Base-by-base conservation (phyloP, 805 yeast genomes). In the Candida montana region DNA sequence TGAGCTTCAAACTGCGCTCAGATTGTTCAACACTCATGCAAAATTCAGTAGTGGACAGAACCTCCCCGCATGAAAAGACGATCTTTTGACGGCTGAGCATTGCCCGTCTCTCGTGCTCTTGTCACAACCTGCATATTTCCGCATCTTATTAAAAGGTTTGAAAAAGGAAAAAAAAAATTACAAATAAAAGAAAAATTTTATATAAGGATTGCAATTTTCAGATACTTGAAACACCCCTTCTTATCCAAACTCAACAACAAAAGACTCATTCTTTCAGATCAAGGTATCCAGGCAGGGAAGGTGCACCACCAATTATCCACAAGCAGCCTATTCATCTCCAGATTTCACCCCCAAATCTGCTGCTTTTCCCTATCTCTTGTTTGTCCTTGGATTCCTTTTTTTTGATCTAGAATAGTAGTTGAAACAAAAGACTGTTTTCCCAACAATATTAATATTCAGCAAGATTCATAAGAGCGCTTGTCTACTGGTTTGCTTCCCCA, bases 61-160 rank as follows among this genome's bases (percentile, higher is more conserved):
- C n/a, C 37, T 17, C 18, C 33, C 28, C 28, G 27, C 39, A 29
- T 10, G 10, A 17, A 13, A 9, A n/a, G 8, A 5, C 33, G 18
- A 13, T 9, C 15, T 15, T 30, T 23, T 31, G 31, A 31, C 40
- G 13, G 23, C 40, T 37, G 40, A 19, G 15, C 31, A 30, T 35
- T 23, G 34, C 19, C 32, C 21, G 24, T 19, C 23, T 38, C 33
- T 29, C 12, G 27, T 31, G 4, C 7, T 11, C 13, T 17, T 5
- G 10, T 3, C 7, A n/a, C 17, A n/a, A 31, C 32, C 35, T 38
- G 40, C 40, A 38, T 32, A 15, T 27, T 12, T 9, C 7, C 21
- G 40, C 40, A 38, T 31, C 15, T 29, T 19, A 38, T 31, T 28
- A 30, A 38, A 24, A 21, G 7, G 20, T 15, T 20, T 13, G 13